A percentile compares a stretch with the other conserved stretches of the same genome.
These are phyloP conservation scores for Xerocomus amazonicus DNA, from an alignment of 1,284 basidiomycete genomes.

Conservation along the genomic window DNA sequence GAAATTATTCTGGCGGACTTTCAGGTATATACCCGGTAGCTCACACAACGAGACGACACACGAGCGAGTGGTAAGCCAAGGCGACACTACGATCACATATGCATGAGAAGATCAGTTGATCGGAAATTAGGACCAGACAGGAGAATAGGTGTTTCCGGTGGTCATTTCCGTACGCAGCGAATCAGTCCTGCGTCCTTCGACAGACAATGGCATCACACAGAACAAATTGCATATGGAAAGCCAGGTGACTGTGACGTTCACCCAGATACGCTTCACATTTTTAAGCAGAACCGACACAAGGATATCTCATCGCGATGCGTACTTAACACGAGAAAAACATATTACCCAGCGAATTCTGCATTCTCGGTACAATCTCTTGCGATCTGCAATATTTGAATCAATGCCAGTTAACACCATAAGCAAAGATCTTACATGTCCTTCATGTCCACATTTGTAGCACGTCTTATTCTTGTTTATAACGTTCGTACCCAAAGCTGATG, in stretches of 20 bases:
- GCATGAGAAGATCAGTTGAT: background rate
- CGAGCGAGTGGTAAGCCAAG: background rate
- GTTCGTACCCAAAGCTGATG: constrained; percentile 33
- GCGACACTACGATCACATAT: background rate
- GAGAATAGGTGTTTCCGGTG: constrained; percentile 13
- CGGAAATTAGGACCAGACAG: background rate
- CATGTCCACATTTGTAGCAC: constrained; percentile 83
- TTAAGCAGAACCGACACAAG: constrained; percentile 5
- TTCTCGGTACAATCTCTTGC: constrained; percentile 75
- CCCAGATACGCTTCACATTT: constrained; percentile 13
- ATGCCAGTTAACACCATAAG: background rate
- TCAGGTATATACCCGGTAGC: too few species aligned
- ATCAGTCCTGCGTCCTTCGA: background rate
- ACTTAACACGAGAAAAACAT: constrained; percentile 6
- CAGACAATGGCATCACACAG: background rate
- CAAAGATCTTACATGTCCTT: constrained; percentile 65
- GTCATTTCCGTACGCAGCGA: constrained; percentile 19
- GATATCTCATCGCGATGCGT: constrained; percentile 10
- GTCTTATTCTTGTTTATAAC: constrained; percentile 62
- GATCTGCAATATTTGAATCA: constrained; percentile 46
- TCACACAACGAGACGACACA: background rate
- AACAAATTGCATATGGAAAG: background rate
- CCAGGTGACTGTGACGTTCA: constrained; percentile 10
- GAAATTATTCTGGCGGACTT: too few species aligned
- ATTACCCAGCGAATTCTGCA: constrained; percentile 42